Evolutionary conservation across 2,329 filamentous ascomycete species (phyloP), one percentile per base, ranked within the genome.

Genomic region (Exophiala sideris): DNA sequence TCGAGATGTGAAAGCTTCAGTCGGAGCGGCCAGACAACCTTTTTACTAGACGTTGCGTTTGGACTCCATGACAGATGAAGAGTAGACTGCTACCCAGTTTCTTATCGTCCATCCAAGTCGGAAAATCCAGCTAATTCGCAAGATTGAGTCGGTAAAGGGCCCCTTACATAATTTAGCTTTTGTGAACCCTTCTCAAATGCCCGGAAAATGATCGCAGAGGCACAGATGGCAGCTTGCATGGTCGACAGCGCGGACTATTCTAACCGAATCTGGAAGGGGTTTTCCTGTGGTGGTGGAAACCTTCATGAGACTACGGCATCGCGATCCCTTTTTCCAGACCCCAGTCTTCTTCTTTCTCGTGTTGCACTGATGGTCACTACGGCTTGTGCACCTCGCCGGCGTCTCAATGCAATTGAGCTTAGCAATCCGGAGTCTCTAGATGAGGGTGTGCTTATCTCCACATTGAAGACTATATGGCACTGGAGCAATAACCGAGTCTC

Each of bases 201-300:
- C 33, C 7, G 33, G 7, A 35, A 35, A 35, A 12, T 35, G 7
- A 12, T 35, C n/a, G n/a, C n/a, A n/a, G n/a, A n/a, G n/a, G n/a
- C n/a, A n/a, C n/a, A n/a, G n/a, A n/a, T n/a, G n/a, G n/a, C n/a
- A n/a, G n/a, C n/a, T n/a, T n/a, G n/a, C n/a, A n/a, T n/a, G n/a
- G n/a, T 21, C 20, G 41, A 44, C 7, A 24, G 24, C 24, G 6
- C 47, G 47, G 47, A 11, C 16, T 49, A 49, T 40, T 49, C 47
- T 41, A 49, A 49, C 47, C 47, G 8, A 2, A 21, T 41, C 14
- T 3, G 35, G 47, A 49, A 41, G 18, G 35, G 12, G 35, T 20
- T 41, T 49, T 40, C 35, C 47, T 36, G n/a, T 41, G 12, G 16
- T 14, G 38, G 6, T 7, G 11, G 38, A 35, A 7, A 14, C 16